These are phyloP conservation scores for Diaporthe aspalathi DNA, from an alignment of 2,329 filamentous ascomycete species.

Conservation along the genomic window DNA sequence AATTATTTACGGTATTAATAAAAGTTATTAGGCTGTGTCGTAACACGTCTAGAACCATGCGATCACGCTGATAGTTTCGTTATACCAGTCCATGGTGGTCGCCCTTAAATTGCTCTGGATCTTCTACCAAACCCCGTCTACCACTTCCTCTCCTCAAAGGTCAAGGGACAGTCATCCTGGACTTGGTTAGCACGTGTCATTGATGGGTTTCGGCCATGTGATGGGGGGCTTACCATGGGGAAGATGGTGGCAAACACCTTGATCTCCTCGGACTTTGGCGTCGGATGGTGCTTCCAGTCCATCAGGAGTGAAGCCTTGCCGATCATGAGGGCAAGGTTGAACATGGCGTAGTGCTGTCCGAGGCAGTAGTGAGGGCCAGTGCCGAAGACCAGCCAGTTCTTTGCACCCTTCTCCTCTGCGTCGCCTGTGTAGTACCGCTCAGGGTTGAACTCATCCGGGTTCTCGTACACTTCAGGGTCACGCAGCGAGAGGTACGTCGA, in stretches of 20 bases:
- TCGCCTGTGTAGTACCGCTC: conserved; percentile 92
- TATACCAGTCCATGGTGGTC: conserved; percentile 18
- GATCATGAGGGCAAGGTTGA: conserved; percentile 89
- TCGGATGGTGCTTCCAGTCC: conserved; percentile 91
- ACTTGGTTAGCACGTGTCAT: conserved; percentile 34
- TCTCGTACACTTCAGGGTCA: conserved; percentile 90
- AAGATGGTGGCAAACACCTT: conserved; percentile 99
- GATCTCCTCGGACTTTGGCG: conserved; percentile 88
- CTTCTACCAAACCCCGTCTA: conserved; percentile 43
- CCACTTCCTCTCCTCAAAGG: conserved; percentile 70
- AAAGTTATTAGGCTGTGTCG: conserved; percentile 36
- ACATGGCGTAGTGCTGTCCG: conserved; percentile 89
- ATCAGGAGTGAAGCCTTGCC: conserved; percentile 89
- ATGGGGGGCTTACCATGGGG: conserved; percentile 78
- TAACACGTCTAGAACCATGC: conserved; percentile 32
- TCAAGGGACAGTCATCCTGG: conserved; percentile 85
- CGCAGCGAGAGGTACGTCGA: conserved; percentile 91
- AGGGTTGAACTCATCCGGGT: conserved; percentile 89
- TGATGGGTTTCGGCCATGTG: neutral
- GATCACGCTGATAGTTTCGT: conserved; percentile 15
- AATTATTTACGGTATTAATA: conserved; percentile 38
- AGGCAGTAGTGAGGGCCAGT: conserved; percentile 97
- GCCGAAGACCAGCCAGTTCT: conserved; percentile 98
- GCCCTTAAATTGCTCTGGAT: neutral
- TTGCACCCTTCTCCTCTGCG: conserved; percentile 84